Conservation (phyloP, 2,329 filamentous ascomycete genomes). For the Nemania serpens region DNA sequence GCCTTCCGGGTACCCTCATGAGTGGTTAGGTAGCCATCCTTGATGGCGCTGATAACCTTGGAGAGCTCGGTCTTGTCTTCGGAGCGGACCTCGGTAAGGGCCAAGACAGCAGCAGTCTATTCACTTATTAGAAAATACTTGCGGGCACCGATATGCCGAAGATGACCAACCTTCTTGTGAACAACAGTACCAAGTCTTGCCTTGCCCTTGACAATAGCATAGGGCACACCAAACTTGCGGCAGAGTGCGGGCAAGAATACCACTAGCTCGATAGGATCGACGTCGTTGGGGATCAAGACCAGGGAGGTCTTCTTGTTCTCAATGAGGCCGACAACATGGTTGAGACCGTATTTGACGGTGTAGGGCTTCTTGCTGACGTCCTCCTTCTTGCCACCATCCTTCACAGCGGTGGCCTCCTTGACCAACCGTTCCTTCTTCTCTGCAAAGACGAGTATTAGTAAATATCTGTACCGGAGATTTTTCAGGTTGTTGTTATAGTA, state of each 20-base stretch:
- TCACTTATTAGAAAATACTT: conserved; percentile 39
- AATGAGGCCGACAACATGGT: conserved; percentile 96
- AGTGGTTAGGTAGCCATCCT: conserved; percentile 97
- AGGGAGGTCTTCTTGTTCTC: conserved; percentile 99
- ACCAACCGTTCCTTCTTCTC: conserved; percentile 99
- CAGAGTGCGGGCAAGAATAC: conserved; percentile 98
- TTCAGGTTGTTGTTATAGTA: neutral
- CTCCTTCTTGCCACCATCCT: conserved; percentile 99
- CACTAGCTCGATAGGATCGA: conserved; percentile 99
- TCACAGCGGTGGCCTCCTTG: conserved; percentile 96
- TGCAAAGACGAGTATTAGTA: conserved; percentile 7
- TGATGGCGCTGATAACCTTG: conserved; percentile 94
- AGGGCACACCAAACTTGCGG: conserved; percentile 99
- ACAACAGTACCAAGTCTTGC: conserved; percentile 97
- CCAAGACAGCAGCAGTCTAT: conserved; percentile 92
- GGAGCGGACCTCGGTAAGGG: conserved; percentile 92
- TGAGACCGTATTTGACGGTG: conserved; percentile 98
- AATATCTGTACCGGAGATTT: neutral
- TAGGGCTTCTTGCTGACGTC: conserved; percentile 99
- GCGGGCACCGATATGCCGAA: neutral
- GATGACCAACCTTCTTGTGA: conserved; percentile 86
- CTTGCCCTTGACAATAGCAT: conserved; percentile 99
- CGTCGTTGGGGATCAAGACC: conserved; percentile 98
- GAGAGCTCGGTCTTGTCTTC: conserved; percentile 99
- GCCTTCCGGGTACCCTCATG: conserved; percentile 87